phyloP scores from a whole-genome alignment of 2,329 filamentous ascomycete genomes.

The Fusarium devonianum region DNA sequence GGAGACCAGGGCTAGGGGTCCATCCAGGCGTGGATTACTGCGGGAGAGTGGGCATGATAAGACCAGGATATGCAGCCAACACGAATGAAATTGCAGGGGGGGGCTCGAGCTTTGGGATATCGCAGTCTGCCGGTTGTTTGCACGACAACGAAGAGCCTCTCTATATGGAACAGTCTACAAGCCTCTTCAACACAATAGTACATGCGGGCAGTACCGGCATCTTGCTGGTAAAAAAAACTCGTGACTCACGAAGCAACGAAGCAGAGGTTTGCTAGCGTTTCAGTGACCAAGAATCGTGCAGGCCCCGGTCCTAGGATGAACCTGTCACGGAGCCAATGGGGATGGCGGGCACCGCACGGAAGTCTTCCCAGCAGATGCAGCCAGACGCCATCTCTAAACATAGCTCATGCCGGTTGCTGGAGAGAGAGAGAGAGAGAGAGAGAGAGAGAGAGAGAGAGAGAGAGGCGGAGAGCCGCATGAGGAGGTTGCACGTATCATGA shows the following conservation, averaged over 20 bases:
- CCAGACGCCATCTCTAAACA: constrained; percentile 17
- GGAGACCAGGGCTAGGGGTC: background rate
- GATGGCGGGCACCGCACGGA: constrained; percentile 24
- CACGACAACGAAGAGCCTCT: background rate
- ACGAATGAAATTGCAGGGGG: constrained; percentile 9
- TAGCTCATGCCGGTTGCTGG: constrained; percentile 11
- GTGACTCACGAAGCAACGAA: no score
- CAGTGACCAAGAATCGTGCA: background rate
- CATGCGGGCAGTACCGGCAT: no score
- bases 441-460: no score
- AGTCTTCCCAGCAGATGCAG: background rate
- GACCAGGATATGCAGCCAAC: background rate
- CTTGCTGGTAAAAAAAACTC: no score
- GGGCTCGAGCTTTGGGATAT: background rate
- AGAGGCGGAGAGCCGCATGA: constrained; percentile 21
- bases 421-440: no score
- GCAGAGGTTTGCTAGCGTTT: background rate
- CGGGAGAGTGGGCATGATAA: constrained; percentile 17
- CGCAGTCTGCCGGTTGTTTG: background rate
- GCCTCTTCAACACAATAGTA: constrained; percentile 6
- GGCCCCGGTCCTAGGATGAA: background rate
- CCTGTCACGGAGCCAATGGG: constrained; percentile 1
- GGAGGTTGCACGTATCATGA: constrained; percentile 18
- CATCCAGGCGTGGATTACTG: constrained; percentile 20
- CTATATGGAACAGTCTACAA: background rate